These are phyloP conservation scores for Geopyxis carbonaria DNA, from an alignment of 495 filamentous ascomycete genomes.

Conservation along the genomic window DNA sequence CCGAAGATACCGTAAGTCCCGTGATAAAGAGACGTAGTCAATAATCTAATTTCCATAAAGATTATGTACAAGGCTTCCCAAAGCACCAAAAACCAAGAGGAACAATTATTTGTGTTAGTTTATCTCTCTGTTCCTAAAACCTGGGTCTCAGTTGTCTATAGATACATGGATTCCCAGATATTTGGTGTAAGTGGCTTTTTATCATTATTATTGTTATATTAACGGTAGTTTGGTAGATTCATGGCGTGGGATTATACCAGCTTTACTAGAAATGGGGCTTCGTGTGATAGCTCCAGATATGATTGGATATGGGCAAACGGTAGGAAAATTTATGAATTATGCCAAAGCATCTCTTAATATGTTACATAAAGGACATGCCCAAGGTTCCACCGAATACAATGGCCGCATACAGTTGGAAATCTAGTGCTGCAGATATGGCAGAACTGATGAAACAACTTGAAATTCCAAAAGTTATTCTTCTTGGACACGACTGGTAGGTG, in stretches of 20 bases:
- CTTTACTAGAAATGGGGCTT: slow-evolving; percentile 48
- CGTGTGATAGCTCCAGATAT: slow-evolving; percentile 63
- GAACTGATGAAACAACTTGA: slow-evolving; percentile 44
- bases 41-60: slow-evolving; percentile 6
- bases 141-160: slow-evolving; percentile 2
- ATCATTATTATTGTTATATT: neutral
- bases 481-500: slow-evolving; percentile 72
- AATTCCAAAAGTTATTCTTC: slow-evolving; percentile 46
- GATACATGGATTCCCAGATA: slow-evolving; percentile 23
- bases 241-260: slow-evolving; percentile 74
- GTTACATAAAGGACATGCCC: slow-evolving; percentile 39
- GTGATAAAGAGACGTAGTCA: neutral
- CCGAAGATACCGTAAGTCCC: slow-evolving; percentile 25
- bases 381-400: slow-evolving; percentile 33
- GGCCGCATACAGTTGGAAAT: slow-evolving; percentile 49
- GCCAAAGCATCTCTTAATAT: too few species aligned
- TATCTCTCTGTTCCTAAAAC: neutral
- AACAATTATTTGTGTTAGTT: slow-evolving; percentile 18
- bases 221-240: slow-evolving; percentile 24
- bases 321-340: too few species aligned
- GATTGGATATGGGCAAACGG: slow-evolving; percentile 65
- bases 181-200: slow-evolving; percentile 16
- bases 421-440: slow-evolving; percentile 50
- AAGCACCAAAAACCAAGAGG: slow-evolving; percentile 8
- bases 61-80: slow-evolving; percentile 23